Conservation (phyloP, 805 yeast species). For the Metahyphopichia silvanorum region DNA sequence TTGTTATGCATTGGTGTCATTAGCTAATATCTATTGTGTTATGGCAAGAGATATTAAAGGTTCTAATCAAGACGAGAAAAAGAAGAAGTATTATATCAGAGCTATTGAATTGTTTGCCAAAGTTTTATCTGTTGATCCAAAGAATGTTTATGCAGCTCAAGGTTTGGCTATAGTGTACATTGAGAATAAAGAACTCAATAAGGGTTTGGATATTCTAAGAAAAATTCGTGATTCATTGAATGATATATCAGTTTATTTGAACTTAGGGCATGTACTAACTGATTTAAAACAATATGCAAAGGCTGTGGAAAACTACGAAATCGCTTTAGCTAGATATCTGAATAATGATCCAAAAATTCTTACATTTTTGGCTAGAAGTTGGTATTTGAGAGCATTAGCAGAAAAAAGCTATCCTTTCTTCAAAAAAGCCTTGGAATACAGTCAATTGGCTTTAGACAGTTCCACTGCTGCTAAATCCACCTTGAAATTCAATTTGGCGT, state of each 20-base stretch:
- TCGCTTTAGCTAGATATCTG: slow-evolving; percentile 67
- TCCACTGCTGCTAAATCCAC: slow-evolving; percentile 32
- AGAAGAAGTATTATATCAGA: slow-evolving; percentile 72
- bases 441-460: slow-evolving; percentile 51
- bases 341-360: slow-evolving; percentile 64
- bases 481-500: slow-evolving; percentile 78
- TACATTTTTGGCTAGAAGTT: slow-evolving; percentile 79
- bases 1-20: slow-evolving; percentile 79
- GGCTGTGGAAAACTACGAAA: slow-evolving; percentile 85
- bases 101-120: slow-evolving; percentile 93
- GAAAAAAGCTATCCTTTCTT: slow-evolving; percentile 66
- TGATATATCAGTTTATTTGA: slow-evolving; percentile 78
- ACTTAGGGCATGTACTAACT: slow-evolving; percentile 81
- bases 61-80: slow-evolving; percentile 48
- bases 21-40: slow-evolving; percentile 82
- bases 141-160: slow-evolving; percentile 94
- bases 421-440: slow-evolving; percentile 58
- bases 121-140: slow-evolving; percentile 78
- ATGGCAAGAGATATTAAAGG: slow-evolving; percentile 74
- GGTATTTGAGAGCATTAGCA: slow-evolving; percentile 73
- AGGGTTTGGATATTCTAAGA: slow-evolving; percentile 83
- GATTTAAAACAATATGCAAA: slow-evolving; percentile 81
- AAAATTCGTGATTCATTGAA: slow-evolving; percentile 87
- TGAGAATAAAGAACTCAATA: slow-evolving; percentile 69
- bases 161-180: slow-evolving; percentile 93